Evolutionary conservation across 768 basidiomycete genomes (phyloP), one percentile per base, ranked within the genome.

Genomic region (Amanita pseudoporphyria): DNA sequence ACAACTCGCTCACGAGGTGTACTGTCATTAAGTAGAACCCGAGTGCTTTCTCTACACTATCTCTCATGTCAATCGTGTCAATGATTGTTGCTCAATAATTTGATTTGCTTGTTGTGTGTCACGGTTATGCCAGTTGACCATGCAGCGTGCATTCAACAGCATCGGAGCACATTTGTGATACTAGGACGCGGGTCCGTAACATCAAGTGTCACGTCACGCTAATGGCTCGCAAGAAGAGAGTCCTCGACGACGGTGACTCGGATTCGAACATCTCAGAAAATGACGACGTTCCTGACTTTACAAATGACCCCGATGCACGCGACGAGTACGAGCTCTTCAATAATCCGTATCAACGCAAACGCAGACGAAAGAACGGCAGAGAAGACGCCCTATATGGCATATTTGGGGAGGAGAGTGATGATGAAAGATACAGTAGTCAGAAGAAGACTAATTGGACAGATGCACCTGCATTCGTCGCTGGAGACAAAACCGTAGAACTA

Each of bases 221-320:
- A 9, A 91, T 91, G 88, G 78, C 79, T 47, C 79, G 87, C 47
- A 72, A 85, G 54, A 91, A 90, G 62, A 79, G 87, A 51, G 71
- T 81, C 36, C 68, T 88, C 33, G 77, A 88, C 38, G 87, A 88
- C 48, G 83, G 81, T 37, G 79, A 85, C 62, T 82, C 82, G 0
- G 81, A 84, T 60, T 82, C 84, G 9, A 82, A 80, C 42, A 68
- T 70, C 21, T 76, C 63, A 37, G 84, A 81, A 10, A 78, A 76
- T 4, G 72, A 67, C 12, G 71, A 67, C 16, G 74, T 74, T 41
- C 53, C 68, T 46, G 73, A 72, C 38, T 58, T 65, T 49, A 68
- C 70, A 53, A 72, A 76, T 51, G 75, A 84, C 57, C 76, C 79
- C 3, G 83, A 85, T 59, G 71, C 71, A 10, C 74, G 78, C 30